These are phyloP conservation scores for Eimeria necatrix DNA, from an alignment of 169 alveolate genomes.

Conservation along the genomic window DNA sequence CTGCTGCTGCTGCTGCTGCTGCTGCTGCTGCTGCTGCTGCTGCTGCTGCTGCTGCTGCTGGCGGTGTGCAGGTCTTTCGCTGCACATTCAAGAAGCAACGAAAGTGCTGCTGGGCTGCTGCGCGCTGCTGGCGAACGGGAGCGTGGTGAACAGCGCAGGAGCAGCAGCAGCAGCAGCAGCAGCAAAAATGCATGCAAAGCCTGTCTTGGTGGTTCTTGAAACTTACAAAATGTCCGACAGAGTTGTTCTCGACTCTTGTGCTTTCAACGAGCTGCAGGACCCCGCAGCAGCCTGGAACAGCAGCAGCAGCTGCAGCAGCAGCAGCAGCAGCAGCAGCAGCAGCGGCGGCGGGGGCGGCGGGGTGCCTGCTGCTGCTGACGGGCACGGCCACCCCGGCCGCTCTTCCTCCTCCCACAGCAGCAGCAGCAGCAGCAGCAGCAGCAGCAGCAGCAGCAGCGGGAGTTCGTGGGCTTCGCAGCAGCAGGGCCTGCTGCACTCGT, in stretches of 20 bases:
- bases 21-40: too few species aligned
- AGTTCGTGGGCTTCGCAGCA: too few species aligned
- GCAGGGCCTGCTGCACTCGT: neutral
- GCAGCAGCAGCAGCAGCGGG: too few species aligned
- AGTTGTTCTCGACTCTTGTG: conserved; percentile 43
- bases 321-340: neutral
- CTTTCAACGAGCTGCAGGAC: conserved; percentile 60
- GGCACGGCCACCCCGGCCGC: neutral
- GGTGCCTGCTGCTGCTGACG: neutral
- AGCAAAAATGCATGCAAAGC: conserved; percentile 40
- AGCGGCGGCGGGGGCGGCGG: neutral
- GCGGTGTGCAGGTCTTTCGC: conserved; percentile 62
- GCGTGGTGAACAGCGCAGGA: conserved; percentile 61
- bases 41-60: too few species aligned
- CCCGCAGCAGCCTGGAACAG: conserved; percentile 55
- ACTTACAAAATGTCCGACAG: conserved; percentile 64
- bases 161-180: conserved; percentile 49
- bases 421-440: too few species aligned
- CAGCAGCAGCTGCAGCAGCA: neutral
- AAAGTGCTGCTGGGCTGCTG: conserved; percentile 53
- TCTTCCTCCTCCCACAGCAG: too few species aligned
- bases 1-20: too few species aligned
- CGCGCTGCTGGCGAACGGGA: conserved; percentile 68
- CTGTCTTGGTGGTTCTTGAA: conserved; percentile 31
- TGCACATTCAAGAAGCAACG: conserved; percentile 38